These are phyloP conservation scores for Saccharomycopsis selenospora DNA, from an alignment of 805 yeast genomes.

Conservation along the genomic window DNA sequence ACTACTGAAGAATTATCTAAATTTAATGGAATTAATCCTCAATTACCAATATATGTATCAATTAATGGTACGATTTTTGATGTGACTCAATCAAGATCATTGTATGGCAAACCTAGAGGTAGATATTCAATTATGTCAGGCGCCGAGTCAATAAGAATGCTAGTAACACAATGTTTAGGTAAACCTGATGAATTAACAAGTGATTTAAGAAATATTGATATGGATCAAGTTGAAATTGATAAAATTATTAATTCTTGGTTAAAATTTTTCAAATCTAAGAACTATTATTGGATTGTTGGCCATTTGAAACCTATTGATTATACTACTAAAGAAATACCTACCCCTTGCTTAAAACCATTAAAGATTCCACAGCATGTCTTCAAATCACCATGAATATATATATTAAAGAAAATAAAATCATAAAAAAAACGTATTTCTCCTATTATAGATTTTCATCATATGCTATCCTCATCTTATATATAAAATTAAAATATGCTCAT, in stretches of 20 bases:
- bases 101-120: conserved; percentile 52
- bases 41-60: conserved; percentile 50
- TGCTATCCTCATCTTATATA: too few relatives aligned
- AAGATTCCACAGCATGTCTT: background rate
- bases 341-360: conserved; percentile 8
- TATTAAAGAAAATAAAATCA: too few relatives aligned
- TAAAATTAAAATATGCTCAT: too few relatives aligned
- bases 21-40: conserved; percentile 44
- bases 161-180: conserved; percentile 61
- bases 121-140: conserved; percentile 55
- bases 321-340: background rate
- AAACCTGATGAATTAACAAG: conserved; percentile 49
- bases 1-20: conserved; percentile 40
- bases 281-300: conserved; percentile 17
- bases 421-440: too few relatives aligned
- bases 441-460: too few relatives aligned
- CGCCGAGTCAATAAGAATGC: conserved; percentile 60
- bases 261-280: conserved; percentile 6
- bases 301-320: background rate
- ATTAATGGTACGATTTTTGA: conserved; percentile 58
- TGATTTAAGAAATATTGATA: conserved; percentile 57
- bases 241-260: conserved; percentile 22
- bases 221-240: conserved; percentile 32
- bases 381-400: too few relatives aligned
- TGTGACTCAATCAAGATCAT: conserved; percentile 41